A percentile compares a stretch with the other conserved stretches of the same genome.
phyloP scores from a whole-genome alignment of 805 yeast species.

The Candida peoriensis region DNA sequence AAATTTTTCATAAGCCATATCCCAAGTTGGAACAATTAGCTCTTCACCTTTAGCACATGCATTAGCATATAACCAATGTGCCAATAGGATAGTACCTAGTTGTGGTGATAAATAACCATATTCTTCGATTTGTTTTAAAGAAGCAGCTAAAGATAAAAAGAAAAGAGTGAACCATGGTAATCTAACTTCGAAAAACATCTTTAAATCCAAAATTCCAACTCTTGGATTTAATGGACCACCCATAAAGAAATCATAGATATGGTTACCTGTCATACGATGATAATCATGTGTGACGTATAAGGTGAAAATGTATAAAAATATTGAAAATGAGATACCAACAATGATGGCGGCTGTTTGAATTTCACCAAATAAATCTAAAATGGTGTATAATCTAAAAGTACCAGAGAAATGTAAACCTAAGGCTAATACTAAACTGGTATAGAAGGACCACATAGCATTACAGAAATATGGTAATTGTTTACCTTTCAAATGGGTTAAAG shows the following conservation, averaged over 20 bases:
- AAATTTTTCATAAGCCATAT: conserved; percentile 98
- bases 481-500: conserved; percentile 73
- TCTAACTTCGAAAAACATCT: conserved; percentile 97
- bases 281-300: conserved; percentile 64
- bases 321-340: conserved; percentile 66
- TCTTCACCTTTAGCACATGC: conserved; percentile 99
- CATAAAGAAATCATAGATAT: conserved; percentile 88
- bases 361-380: conserved; percentile 81
- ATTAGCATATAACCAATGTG: conserved; percentile 93
- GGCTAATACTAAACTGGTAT: conserved; percentile 55
- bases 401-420: conserved; percentile 68
- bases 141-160: conserved; percentile 69
- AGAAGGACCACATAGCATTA: conserved; percentile 85
- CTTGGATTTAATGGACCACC: conserved; percentile 98
- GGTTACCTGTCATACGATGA: conserved; percentile 89
- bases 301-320: conserved; percentile 66
- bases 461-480: conserved; percentile 88
- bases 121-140: conserved; percentile 71
- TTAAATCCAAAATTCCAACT: conserved; percentile 85
- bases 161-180: conserved; percentile 93
- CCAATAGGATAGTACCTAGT: conserved; percentile 65
- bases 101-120: conserved; percentile 81
- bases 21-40: conserved; percentile 97
- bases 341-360: conserved; percentile 89
- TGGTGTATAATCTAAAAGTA: conserved; percentile 64